These are phyloP conservation scores for Pichia heedii DNA, from an alignment of 805 yeast species.

Conservation along the genomic window DNA sequence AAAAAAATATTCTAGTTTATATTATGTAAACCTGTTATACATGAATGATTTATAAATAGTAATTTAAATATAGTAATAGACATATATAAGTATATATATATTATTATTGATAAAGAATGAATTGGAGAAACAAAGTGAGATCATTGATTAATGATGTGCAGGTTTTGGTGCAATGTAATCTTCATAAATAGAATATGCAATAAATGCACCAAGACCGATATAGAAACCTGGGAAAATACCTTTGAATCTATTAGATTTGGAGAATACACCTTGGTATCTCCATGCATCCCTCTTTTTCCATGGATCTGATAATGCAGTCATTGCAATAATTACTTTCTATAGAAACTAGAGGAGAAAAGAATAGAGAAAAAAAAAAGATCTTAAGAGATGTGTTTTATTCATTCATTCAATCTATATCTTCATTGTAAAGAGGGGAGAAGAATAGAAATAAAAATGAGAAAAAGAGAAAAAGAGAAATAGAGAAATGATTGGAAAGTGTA, in stretches of 20 bases:
- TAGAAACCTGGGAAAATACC: constrained; percentile 77
- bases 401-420: no score
- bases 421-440: no score
- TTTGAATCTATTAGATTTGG: constrained; percentile 58
- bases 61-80: background rate
- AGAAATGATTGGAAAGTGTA: no score
- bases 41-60: constrained; percentile 1
- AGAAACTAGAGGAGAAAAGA: background rate
- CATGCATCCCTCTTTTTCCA: constrained; percentile 69
- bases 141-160: constrained; percentile 5
- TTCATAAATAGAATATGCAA: constrained; percentile 55
- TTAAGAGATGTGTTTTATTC: no score
- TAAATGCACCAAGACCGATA: constrained; percentile 67
- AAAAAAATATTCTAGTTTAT: no score
- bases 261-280: constrained; percentile 80
- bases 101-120: no score
- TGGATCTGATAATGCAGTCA: constrained; percentile 30
- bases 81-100: background rate
- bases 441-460: no score
- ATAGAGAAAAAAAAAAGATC: no score
- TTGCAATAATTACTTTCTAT: constrained; percentile 6
- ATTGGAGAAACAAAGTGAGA: background rate
- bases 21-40: background rate
- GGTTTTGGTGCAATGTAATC: constrained; percentile 32
- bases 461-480: background rate